phyloP scores from a whole-genome alignment of 2,329 filamentous ascomycete genomes.

The Fusarium equiseti region DNA sequence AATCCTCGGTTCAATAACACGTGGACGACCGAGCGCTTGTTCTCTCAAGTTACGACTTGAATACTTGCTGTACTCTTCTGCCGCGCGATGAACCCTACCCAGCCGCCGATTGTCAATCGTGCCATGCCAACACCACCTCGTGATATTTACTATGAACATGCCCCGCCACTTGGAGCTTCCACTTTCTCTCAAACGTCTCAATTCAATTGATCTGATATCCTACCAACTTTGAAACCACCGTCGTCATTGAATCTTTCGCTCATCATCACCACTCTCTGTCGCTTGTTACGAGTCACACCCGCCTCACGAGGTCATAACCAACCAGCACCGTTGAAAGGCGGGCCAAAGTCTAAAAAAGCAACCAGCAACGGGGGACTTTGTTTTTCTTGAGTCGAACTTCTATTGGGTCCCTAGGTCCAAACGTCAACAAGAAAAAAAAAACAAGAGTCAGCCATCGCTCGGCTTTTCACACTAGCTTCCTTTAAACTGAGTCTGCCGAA shows the following conservation, averaged over 20 bases:
- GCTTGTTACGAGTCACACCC: conserved; percentile 39
- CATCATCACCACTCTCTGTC: conserved; percentile 15
- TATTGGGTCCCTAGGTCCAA: conserved; percentile 21
- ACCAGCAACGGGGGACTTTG: conserved; percentile 29
- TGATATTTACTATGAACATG: conserved; percentile 42
- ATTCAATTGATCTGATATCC: not conserved
- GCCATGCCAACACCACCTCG: conserved; percentile 32
- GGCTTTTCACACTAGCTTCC: conserved; percentile 15
- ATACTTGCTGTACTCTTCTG: conserved; percentile 2
- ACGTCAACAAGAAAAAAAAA: conserved; percentile 12
- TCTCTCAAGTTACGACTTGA: conserved; percentile 28
- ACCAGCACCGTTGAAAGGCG: conserved; percentile 25
- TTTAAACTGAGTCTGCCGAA: conserved; percentile 5
- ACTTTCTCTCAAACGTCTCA: conserved; percentile 7
- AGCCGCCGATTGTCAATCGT: conserved; percentile 35
- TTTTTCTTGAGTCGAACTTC: conserved; percentile 19
- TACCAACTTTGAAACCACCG: conserved; percentile 1
- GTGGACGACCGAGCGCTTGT: conserved; percentile 45
- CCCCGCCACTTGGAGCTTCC: conserved; percentile 27
- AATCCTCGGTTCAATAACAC: conserved; percentile 48
- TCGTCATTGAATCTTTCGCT: conserved; percentile 16
- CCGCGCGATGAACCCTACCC: conserved; percentile 28
- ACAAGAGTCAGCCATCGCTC: conserved; percentile 29
- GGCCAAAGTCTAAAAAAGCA: conserved; percentile 31
- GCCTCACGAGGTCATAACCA: conserved; percentile 31